Conservation (phyloP, 306 rosid species). For the Herpetospermum pedunculosum region DNA sequence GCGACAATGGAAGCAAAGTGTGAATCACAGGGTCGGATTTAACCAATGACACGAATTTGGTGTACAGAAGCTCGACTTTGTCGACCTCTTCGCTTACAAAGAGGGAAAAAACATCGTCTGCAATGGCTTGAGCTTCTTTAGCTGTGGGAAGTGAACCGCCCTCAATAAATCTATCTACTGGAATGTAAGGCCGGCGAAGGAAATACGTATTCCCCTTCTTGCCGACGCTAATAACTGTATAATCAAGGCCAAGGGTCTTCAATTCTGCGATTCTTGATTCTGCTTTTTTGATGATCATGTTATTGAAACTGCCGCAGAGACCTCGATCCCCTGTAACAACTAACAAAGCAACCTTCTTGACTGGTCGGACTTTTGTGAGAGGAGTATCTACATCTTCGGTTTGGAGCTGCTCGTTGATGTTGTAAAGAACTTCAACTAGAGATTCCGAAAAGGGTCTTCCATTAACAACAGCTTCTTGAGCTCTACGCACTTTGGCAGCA, state of each 20-base stretch:
- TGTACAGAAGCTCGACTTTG: conserved; percentile 76
- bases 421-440: conserved; percentile 82
- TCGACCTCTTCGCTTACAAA: conserved; percentile 81
- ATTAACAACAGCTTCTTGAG: conserved; percentile 87
- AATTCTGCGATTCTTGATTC: conserved; percentile 51
- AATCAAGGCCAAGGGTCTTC: conserved; percentile 50
- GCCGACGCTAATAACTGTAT: conserved; percentile 63
- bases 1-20: conserved; percentile 81
- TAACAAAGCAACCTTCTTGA: conserved; percentile 66
- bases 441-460: conserved; percentile 86
- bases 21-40: conserved; percentile 70
- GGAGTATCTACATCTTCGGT: conserved; percentile 61
- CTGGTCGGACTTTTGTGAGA: conserved; percentile 64
- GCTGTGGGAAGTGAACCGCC: conserved; percentile 61
- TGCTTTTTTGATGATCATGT: conserved; percentile 48
- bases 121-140: conserved; percentile 87
- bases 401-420: conserved; percentile 84
- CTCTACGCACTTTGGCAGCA: conserved; percentile 86
- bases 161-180: conserved; percentile 62
- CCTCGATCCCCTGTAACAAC: conserved; percentile 87
- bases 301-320: conserved; percentile 75
- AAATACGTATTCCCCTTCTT: conserved; percentile 78
- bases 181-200: conserved; percentile 64
- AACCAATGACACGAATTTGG: conserved; percentile 73
- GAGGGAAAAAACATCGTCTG: conserved; percentile 77